These are phyloP conservation scores for Diospyros kaki DNA, from an alignment of 148 eudicot genomes.

Conservation along the genomic window DNA sequence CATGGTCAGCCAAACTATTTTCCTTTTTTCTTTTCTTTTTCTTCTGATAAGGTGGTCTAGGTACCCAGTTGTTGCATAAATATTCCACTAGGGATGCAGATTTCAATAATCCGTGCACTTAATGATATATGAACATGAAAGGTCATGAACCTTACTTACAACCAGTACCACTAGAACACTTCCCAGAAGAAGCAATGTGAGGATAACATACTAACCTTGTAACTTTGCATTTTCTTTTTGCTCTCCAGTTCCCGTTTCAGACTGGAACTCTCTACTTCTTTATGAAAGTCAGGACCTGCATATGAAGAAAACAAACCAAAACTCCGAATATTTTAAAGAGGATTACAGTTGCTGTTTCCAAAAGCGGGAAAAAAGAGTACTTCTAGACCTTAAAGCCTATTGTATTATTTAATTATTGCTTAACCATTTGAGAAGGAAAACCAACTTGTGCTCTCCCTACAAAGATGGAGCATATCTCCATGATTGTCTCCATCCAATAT, in stretches of 20 bases:
- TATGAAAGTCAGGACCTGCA: slow-evolving; percentile 47
- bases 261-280: slow-evolving; percentile 55
- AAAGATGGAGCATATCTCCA: not conserved
- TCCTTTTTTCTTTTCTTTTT: too few relatives aligned
- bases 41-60: too few relatives aligned
- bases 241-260: slow-evolving; percentile 58
- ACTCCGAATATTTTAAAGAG: not conserved
- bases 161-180: not conserved
- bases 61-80: not conserved
- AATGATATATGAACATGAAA: not conserved
- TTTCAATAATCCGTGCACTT: not conserved
- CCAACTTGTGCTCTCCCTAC: not conserved
- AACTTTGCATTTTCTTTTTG: slow-evolving; percentile 48
- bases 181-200: not conserved
- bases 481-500: not conserved
- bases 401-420: not conserved
- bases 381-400: not conserved
- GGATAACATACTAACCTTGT: slow-evolving; percentile 48
- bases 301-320: slow-evolving; percentile 4
- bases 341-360: not conserved
- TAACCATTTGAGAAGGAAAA: not conserved
- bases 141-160: not conserved
- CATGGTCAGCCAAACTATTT: not conserved
- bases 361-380: not conserved
- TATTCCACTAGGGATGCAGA: not conserved